These are phyloP conservation scores for Hordeum pubiflorum DNA, from an alignment of 202 grass and related monocot species.

Conservation along the genomic window DNA sequence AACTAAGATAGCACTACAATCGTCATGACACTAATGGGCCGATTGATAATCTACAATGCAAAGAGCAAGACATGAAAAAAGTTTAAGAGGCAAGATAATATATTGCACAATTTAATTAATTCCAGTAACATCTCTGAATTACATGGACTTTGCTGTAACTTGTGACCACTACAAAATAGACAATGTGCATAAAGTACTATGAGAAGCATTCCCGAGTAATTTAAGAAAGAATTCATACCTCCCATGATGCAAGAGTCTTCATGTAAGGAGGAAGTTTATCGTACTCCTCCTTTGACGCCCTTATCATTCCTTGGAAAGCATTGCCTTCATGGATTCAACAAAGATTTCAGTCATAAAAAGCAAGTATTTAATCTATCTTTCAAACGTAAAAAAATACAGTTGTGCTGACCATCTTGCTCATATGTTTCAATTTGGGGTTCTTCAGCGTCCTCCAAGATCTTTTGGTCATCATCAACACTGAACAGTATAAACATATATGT, in stretches of 20 bases:
- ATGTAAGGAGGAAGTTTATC: conserved; percentile 69
- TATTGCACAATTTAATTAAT: neutral
- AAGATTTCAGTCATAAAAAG: conserved; percentile 4
- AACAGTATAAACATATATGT: neutral
- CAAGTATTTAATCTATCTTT: neutral
- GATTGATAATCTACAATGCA: neutral
- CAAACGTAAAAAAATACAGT: neutral
- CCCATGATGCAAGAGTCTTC: conserved; percentile 69
- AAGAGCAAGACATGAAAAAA: neutral
- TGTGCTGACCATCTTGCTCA: conserved; percentile 33
- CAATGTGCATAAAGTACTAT: neutral
- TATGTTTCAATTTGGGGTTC: conserved; percentile 6
- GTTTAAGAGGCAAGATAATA: neutral
- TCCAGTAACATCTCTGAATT: neutral
- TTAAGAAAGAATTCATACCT: conserved; percentile 41
- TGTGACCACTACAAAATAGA: neutral
- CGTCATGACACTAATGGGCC: neutral
- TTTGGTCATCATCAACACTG: conserved; percentile 30
- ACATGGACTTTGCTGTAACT: neutral
- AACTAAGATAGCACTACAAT: neutral
- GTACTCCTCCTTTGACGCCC: conserved; percentile 44
- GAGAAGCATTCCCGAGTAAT: neutral
- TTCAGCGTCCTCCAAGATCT: neutral
- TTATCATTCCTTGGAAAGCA: conserved; percentile 36
- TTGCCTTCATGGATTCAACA: conserved; percentile 26